These are phyloP conservation scores for Hevea brasiliensis DNA, from an alignment of 345 rosid genomes.

Conservation along the genomic window DNA sequence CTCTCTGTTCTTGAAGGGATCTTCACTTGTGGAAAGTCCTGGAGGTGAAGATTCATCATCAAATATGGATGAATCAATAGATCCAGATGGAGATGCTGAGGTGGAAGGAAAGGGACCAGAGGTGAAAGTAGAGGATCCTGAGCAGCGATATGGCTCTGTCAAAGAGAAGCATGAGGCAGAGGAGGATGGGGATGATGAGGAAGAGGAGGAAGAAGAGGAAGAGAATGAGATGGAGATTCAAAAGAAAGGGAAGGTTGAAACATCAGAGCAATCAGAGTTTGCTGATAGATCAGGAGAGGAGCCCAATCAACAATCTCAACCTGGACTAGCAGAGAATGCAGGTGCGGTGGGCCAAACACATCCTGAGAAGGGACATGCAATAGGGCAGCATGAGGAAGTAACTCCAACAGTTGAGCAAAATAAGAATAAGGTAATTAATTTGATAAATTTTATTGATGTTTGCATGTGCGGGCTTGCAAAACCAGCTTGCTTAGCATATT, in stretches of 20 bases:
- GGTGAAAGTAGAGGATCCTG: conserved; percentile 39
- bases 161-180: conserved; percentile 39
- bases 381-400: conserved; percentile 44
- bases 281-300: conserved; percentile 43
- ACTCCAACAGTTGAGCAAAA: conserved; percentile 40
- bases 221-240: conserved; percentile 46
- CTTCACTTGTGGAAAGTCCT: conserved; percentile 62
- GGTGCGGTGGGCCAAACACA: conserved; percentile 32
- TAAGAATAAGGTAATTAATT: conserved; percentile 53
- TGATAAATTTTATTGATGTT: not conserved
- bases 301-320: conserved; percentile 41
- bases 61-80: conserved; percentile 65
- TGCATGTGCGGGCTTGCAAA: not conserved
- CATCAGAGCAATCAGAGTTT: conserved; percentile 38
- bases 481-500: not conserved
- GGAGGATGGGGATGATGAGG: conserved; percentile 36
- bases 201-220: conserved; percentile 45
- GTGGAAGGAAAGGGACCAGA: conserved; percentile 51
- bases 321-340: conserved; percentile 36
- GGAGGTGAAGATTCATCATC: conserved; percentile 64
- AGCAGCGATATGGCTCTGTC: too few species aligned
- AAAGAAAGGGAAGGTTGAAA: conserved; percentile 38
- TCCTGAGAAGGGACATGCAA: conserved; percentile 33
- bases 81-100: conserved; percentile 57
- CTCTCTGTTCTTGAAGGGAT: conserved; percentile 43